These are phyloP conservation scores for Moelleriella libera DNA, from an alignment of 2,329 filamentous ascomycete species.

Conservation along the genomic window DNA sequence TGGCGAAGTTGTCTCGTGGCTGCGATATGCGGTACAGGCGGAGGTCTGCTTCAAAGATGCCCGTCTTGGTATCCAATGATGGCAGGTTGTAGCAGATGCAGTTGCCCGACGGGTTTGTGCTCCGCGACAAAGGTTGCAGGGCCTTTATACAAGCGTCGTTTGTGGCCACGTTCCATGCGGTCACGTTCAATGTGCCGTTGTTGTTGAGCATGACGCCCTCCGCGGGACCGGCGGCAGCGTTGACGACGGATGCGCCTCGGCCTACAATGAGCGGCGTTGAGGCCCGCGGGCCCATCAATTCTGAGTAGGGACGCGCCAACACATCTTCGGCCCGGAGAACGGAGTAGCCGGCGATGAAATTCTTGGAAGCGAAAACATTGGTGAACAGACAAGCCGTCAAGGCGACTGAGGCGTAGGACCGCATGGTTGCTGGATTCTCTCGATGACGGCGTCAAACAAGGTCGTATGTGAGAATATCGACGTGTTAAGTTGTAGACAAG, in stretches of 20 bases:
- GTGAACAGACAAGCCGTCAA: constrained; percentile 1
- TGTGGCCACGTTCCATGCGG: constrained; percentile 41
- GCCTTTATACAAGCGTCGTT: constrained; percentile 43
- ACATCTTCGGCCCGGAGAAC: constrained; percentile 4
- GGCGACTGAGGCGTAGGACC: not conserved
- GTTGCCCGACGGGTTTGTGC: constrained; percentile 61
- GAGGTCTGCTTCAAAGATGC: constrained; percentile 64
- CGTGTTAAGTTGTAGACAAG: too few relatives aligned
- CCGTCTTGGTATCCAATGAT: constrained; percentile 50
- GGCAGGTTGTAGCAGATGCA: constrained; percentile 75
- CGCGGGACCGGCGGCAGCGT: not conserved
- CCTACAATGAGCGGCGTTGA: not conserved
- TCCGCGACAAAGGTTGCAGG: constrained; percentile 38
- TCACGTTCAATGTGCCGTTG: constrained; percentile 35
- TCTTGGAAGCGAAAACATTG: not conserved
- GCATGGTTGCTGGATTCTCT: constrained; percentile 1
- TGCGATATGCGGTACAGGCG: constrained; percentile 57
- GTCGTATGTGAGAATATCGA: too few relatives aligned
- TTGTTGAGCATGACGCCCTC: constrained; percentile 20
- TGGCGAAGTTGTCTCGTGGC: constrained; percentile 37
- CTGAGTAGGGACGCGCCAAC: constrained; percentile 2
- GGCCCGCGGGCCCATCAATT: not conserved
- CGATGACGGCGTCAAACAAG: not conserved
- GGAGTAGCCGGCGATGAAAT: not conserved
- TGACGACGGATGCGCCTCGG: constrained; percentile 3